These are phyloP conservation scores for Passalora sequoiae DNA, from an alignment of 2,329 filamentous ascomycete genomes.

Conservation along the genomic window DNA sequence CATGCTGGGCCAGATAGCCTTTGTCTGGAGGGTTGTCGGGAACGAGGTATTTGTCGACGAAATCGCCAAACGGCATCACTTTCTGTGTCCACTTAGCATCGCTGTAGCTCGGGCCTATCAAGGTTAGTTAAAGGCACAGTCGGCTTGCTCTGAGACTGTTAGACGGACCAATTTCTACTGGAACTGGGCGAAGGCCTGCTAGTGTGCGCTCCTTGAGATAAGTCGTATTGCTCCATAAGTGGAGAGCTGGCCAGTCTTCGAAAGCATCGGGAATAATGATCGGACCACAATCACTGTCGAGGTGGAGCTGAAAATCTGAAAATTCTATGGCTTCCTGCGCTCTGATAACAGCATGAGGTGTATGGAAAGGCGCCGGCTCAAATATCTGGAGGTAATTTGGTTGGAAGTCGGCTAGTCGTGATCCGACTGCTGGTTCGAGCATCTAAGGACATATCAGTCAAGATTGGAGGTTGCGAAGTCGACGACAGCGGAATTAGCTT, in stretches of 20 bases:
- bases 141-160: too few relatives aligned
- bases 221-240: constrained; percentile 64
- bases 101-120: constrained; percentile 67
- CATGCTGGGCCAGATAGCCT: constrained; percentile 88
- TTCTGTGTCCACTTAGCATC: constrained; percentile 79
- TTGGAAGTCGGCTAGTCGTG: too few relatives aligned
- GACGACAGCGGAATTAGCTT: too few relatives aligned
- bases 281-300: constrained; percentile 41
- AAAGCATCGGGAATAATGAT: constrained; percentile 65
- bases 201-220: constrained; percentile 75
- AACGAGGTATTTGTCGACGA: constrained; percentile 60
- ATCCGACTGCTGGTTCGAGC: too few relatives aligned
- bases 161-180: constrained; percentile 51
- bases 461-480: too few relatives aligned
- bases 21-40: constrained; percentile 33
- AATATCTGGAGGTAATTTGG: too few relatives aligned
- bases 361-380: constrained; percentile 15
- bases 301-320: constrained; percentile 28
- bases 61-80: constrained; percentile 68
- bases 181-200: constrained; percentile 67
- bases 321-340: constrained; percentile 16
- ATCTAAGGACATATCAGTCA: too few relatives aligned
- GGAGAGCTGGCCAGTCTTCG: constrained; percentile 71
- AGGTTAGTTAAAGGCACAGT: neutral
- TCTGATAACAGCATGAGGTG: constrained; percentile 10